These are phyloP conservation scores for Lasiosphaeris hirsuta DNA, from an alignment of 495 filamentous ascomycete genomes.

Conservation along the genomic window DNA sequence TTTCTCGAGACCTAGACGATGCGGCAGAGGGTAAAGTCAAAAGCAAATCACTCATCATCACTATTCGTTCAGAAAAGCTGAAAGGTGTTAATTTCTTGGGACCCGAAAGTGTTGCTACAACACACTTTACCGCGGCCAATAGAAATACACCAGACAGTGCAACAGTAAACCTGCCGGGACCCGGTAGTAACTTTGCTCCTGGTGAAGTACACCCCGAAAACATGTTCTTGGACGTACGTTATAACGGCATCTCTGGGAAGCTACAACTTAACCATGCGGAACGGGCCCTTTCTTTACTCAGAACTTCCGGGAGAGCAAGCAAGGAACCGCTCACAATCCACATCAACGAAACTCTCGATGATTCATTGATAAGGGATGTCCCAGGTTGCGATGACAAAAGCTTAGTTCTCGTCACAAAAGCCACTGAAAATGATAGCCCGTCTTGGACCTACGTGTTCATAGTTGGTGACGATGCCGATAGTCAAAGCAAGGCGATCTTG, in stretches of 20 bases:
- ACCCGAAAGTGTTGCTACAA: no score
- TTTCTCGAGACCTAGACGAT: constrained; percentile 1
- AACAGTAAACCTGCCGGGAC: neutral
- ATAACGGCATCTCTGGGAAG: constrained; percentile 17
- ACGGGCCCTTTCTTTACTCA: constrained; percentile 11
- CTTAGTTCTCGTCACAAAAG: constrained; percentile 11
- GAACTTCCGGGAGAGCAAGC: neutral
- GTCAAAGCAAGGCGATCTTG: constrained; percentile 8
- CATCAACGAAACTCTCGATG: constrained; percentile 13
- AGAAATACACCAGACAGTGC: neutral
- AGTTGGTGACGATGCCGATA: constrained; percentile 12
- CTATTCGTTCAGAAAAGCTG: constrained; percentile 31
- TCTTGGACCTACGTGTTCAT: constrained; percentile 17
- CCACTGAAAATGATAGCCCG: neutral
- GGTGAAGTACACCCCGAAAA: neutral
- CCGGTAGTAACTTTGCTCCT: neutral
- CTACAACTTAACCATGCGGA: constrained; percentile 9
- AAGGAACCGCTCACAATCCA: constrained; percentile 18
- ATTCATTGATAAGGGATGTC: constrained; percentile 15
- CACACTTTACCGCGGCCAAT: neutral
- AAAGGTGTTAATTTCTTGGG: constrained; percentile 8
- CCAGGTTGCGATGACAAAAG: constrained; percentile 17
- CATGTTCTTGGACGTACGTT: constrained; percentile 16
- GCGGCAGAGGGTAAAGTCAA: neutral
- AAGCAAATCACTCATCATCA: constrained; percentile 34